phyloP scores from a whole-genome alignment of 1,284 basidiomycete genomes.

The Chondrostereum purpureum region DNA sequence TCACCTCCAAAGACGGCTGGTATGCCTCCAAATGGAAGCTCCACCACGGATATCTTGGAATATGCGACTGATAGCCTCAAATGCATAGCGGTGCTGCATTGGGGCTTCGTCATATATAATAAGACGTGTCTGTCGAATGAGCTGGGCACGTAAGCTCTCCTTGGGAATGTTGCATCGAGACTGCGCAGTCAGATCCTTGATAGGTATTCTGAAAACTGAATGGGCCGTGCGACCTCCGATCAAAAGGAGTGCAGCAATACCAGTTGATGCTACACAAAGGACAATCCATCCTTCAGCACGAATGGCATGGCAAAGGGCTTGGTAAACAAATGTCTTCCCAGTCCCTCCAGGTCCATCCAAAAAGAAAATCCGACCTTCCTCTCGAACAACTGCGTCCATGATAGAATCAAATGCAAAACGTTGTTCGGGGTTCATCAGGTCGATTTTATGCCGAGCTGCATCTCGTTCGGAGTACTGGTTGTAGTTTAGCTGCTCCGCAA shows the following conservation, averaged over 20 bases:
- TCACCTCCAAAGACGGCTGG: constrained; percentile 35
- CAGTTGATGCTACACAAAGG: constrained; percentile 39
- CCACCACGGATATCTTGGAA: constrained; percentile 21
- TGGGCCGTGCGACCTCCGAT: constrained; percentile 35
- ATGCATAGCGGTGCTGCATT: constrained; percentile 25
- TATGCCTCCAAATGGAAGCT: constrained; percentile 31
- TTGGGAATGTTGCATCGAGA: constrained; percentile 27
- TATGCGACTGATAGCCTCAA: constrained; percentile 28
- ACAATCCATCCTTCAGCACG: constrained; percentile 23
- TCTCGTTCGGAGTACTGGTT: constrained; percentile 16
- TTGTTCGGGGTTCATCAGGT: constrained; percentile 32
- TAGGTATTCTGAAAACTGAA: constrained; percentile 37
- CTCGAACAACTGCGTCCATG: constrained; percentile 20
- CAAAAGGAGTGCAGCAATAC: constrained; percentile 36
- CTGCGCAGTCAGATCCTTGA: constrained; percentile 22
- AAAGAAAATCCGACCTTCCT: constrained; percentile 29
- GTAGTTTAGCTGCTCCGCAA: constrained; percentile 32
- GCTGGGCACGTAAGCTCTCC: constrained; percentile 7
- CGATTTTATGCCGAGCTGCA: constrained; percentile 12
- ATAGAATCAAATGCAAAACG: constrained; percentile 25
- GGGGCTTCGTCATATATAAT: constrained; percentile 27
- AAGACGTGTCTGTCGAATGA: not conserved
- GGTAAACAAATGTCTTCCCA: constrained; percentile 45
- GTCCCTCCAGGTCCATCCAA: constrained; percentile 39
- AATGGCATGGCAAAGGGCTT: constrained; percentile 27